Percentiles rank a stretch among this genome's conserved stretches.
Evolutionary conservation across 305 asterid species (phyloP).

Genomic region (Rubia peregrina): DNA sequence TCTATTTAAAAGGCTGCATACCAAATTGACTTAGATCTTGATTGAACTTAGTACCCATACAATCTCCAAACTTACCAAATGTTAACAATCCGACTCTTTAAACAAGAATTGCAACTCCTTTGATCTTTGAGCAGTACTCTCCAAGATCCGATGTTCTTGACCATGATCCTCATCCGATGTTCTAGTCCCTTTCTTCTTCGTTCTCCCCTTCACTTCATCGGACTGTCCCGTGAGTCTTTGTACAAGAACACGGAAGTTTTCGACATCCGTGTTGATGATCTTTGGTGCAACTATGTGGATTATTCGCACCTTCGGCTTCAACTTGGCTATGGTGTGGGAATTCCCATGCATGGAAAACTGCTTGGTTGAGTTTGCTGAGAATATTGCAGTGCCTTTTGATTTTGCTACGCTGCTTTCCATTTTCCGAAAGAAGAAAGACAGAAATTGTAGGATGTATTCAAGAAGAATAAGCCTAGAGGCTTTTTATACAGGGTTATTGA

Average conservation of each 20-base stretch:
- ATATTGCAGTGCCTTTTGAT: slow-evolving; percentile 21
- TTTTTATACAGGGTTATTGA: slow-evolving; percentile 4
- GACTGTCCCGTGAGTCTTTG: slow-evolving; percentile 75
- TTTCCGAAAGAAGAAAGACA: background rate
- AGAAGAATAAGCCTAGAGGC: slow-evolving; percentile 14
- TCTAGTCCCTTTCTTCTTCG: slow-evolving; percentile 8
- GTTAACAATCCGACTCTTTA: slow-evolving; percentile 18
- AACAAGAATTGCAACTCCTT: slow-evolving; percentile 36
- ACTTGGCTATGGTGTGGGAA: slow-evolving; percentile 41
- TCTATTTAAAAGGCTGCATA: slow-evolving; percentile 31
- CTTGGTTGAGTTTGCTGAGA: slow-evolving; percentile 30
- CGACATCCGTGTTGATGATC: slow-evolving; percentile 53
- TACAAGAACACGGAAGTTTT: slow-evolving; percentile 59
- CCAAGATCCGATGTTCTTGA: too few species aligned
- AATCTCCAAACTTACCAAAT: slow-evolving; percentile 31
- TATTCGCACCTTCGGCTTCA: slow-evolving; percentile 67
- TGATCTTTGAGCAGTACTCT: too few species aligned
- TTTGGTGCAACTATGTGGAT: slow-evolving; percentile 66
- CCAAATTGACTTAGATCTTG: slow-evolving; percentile 45
- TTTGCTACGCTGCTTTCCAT: slow-evolving; percentile 33
- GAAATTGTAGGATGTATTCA: background rate
- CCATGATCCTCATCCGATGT: too few species aligned
- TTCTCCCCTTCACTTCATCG: slow-evolving; percentile 9
- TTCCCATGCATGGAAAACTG: slow-evolving; percentile 29
- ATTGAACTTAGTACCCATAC: slow-evolving; percentile 32